phyloP scores from a whole-genome alignment of 1,284 basidiomycete genomes.

The Marasmius oreades region DNA sequence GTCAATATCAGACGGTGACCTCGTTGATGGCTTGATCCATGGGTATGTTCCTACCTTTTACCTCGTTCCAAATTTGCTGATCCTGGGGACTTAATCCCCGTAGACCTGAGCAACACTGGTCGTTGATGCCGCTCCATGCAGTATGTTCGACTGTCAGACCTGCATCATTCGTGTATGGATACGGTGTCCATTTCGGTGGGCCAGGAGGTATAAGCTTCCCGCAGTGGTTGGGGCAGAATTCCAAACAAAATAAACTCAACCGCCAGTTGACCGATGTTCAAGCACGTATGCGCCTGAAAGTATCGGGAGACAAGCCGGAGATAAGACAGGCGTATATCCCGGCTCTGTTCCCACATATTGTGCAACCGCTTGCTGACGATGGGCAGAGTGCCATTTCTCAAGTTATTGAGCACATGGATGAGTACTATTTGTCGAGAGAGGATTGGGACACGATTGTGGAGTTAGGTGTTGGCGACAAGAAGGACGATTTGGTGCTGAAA shows the following conservation, averaged over 20 bases:
- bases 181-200: slow-evolving; percentile 64
- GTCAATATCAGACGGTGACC: slow-evolving; percentile 91
- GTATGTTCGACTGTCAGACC: slow-evolving; percentile 87
- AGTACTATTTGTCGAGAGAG: slow-evolving; percentile 90
- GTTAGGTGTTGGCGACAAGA: slow-evolving; percentile 81
- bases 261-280: slow-evolving; percentile 89
- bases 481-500: slow-evolving; percentile 75
- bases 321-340: slow-evolving; percentile 92
- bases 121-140: slow-evolving; percentile 91
- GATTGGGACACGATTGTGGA: slow-evolving; percentile 97
- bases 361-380: slow-evolving; percentile 73
- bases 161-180: slow-evolving; percentile 78
- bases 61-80: not conserved
- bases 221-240: slow-evolving; percentile 97
- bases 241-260: slow-evolving; percentile 81
- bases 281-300: slow-evolving; percentile 90
- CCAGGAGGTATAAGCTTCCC: slow-evolving; percentile 76
- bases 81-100: slow-evolving; percentile 5
- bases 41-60: slow-evolving; percentile 48
- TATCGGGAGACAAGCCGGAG: slow-evolving; percentile 86
- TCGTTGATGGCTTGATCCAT: slow-evolving; percentile 94
- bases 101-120: slow-evolving; percentile 95
- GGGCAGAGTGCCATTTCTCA: slow-evolving; percentile 79
- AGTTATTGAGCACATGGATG: slow-evolving; percentile 89
- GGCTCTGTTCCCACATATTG: slow-evolving; percentile 74